Evolutionary conservation across 352 stramenopile genomes (phyloP).

Genomic region (Phytophthora pluvialis): DNA sequence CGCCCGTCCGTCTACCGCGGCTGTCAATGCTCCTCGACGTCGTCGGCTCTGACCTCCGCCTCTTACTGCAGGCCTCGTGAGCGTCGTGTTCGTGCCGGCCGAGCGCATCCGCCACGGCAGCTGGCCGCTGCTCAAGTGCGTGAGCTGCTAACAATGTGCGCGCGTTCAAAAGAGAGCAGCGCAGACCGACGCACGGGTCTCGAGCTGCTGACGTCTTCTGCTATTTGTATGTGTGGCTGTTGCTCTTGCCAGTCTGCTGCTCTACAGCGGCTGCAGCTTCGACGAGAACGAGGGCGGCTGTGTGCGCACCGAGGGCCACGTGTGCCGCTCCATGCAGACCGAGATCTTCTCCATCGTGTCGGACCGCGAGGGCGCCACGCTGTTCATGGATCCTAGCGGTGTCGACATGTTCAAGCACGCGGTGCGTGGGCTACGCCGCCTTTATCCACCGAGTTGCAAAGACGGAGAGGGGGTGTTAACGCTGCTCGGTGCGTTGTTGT

Average conservation of each 20-base stretch:
- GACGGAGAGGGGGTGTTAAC: not conserved
- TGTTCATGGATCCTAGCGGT: constrained; percentile 87
- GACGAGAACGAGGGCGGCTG: constrained; percentile 73
- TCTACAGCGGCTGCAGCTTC: constrained; percentile 85
- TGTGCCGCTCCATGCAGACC: constrained; percentile 79
- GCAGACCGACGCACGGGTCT: not conserved
- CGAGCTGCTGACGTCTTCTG: not conserved
- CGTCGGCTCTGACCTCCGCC: not conserved
- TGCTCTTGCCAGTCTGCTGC: constrained; percentile 55
- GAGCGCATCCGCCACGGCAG: constrained; percentile 74
- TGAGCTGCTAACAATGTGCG: constrained; percentile 31
- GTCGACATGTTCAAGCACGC: constrained; percentile 83
- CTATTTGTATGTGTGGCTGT: constrained; percentile 4
- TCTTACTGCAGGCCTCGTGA: constrained; percentile 62
- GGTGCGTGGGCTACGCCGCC: constrained; percentile 38
- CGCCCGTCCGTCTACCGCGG: not conserved
- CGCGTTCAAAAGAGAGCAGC: constrained; percentile 16
- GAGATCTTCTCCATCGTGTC: constrained; percentile 89
- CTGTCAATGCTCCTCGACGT: not conserved
- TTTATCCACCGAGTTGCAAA: not conserved
- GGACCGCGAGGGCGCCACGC: constrained; percentile 74
- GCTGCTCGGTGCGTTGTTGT: constrained; percentile 1
- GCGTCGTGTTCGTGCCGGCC: constrained; percentile 79
- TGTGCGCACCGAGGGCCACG: constrained; percentile 47
- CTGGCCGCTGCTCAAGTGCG: constrained; percentile 87